Conservation (phyloP, 2,329 filamentous ascomycete species). For the Colletotrichum musae region DNA sequence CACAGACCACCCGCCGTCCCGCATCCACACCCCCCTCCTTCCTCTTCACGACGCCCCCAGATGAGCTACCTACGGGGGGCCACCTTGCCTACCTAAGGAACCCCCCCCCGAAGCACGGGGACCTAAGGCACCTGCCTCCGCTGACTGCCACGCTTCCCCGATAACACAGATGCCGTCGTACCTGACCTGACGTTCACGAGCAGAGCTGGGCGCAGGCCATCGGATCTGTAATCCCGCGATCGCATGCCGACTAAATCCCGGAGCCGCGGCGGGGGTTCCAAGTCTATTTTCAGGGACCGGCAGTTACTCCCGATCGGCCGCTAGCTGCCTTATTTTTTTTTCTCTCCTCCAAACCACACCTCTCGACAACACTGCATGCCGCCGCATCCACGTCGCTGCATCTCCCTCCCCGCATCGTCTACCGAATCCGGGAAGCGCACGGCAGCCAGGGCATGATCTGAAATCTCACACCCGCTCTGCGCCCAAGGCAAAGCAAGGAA, state of each 20-base stretch:
- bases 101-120: too few relatives aligned
- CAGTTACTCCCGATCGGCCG: conserved; percentile 25
- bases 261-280: conserved; percentile 10
- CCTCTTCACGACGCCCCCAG: background rate
- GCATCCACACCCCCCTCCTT: background rate
- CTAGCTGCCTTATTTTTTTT: too few relatives aligned
- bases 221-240: background rate
- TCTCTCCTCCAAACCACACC: too few relatives aligned
- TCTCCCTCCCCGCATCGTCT: conserved; percentile 12
- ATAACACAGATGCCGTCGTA: background rate
- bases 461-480: background rate
- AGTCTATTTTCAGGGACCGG: too few relatives aligned
- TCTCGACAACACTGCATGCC: too few relatives aligned
- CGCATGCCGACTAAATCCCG: conserved; percentile 8
- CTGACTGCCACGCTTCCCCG: background rate
- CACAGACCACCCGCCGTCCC: conserved; percentile 6
- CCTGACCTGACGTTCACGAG: background rate
- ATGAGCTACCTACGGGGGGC: conserved; percentile 9
- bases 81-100: conserved; percentile 1
- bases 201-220: background rate
- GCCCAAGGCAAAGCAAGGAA: background rate
- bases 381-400: background rate
- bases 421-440: conserved; percentile 4
- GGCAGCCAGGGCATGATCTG: conserved; percentile 18
- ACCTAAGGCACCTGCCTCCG: too few relatives aligned